Evolutionary conservation across 2,329 filamentous ascomycete genomes (phyloP).

Genomic region (Aspergillus pseudoglaucus): DNA sequence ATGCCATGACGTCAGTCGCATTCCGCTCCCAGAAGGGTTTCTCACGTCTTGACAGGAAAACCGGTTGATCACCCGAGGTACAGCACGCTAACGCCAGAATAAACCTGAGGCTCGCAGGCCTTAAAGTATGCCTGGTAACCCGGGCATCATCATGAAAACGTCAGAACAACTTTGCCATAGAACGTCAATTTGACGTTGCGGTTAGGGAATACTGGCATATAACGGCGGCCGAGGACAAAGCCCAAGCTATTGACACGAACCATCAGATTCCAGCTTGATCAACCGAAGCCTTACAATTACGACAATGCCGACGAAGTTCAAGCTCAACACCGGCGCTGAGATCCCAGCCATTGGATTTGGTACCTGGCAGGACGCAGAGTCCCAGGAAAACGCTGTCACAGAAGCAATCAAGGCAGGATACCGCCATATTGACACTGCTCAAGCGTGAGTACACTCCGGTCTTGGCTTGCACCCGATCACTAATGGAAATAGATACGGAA

Average conservation of each 20-base stretch:
- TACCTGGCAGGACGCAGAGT: constrained; percentile 49
- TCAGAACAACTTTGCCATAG: not conserved
- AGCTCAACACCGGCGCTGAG: constrained; percentile 43
- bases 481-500: constrained; percentile 45
- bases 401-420: constrained; percentile 48
- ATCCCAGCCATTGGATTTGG: constrained; percentile 48
- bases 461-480: not conserved
- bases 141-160: not conserved
- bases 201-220: too few species aligned
- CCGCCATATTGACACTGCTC: constrained; percentile 49
- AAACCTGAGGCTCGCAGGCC: not conserved
- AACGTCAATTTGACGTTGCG: not conserved
- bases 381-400: constrained; percentile 44
- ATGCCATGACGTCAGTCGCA: too few species aligned
- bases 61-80: too few species aligned
- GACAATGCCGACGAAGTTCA: constrained; percentile 31
- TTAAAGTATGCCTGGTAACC: not conserved
- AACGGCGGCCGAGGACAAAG: too few species aligned
- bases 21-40: too few species aligned
- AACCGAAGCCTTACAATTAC: not conserved
- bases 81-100: too few species aligned
- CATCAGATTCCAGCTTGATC: not conserved
- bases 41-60: too few species aligned
- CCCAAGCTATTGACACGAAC: too few species aligned
- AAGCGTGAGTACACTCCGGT: constrained; percentile 28